phyloP scores from a whole-genome alignment of 371 early-diverging fungal genomes.

The Smittium mucronatum region DNA sequence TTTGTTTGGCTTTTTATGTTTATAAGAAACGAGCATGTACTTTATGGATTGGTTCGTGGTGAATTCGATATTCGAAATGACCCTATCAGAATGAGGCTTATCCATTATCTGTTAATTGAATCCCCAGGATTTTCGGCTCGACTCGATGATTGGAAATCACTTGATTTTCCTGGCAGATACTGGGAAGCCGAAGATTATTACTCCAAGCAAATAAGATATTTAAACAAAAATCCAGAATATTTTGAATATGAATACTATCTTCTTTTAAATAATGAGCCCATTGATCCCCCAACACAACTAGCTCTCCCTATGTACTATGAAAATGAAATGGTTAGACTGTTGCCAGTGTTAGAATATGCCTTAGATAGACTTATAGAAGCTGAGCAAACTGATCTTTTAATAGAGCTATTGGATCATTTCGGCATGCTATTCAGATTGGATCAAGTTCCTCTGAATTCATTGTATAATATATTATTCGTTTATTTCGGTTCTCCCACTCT shows the following conservation, averaged over 20 bases:
- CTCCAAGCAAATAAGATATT: slow-evolving; percentile 47
- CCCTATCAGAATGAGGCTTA: slow-evolving; percentile 36
- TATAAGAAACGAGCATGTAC: slow-evolving; percentile 53
- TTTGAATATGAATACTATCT: slow-evolving; percentile 58
- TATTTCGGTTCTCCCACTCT: slow-evolving; percentile 50
- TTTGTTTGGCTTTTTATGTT: slow-evolving; percentile 60
- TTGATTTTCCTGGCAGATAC: slow-evolving; percentile 48
- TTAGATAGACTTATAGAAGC: slow-evolving; percentile 57
- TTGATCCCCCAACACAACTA: slow-evolving; percentile 45
- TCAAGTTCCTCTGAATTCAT: slow-evolving; percentile 50
- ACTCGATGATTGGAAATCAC: slow-evolving; percentile 48
- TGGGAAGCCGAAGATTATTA: slow-evolving; percentile 61
- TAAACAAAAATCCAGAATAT: slow-evolving; percentile 55
- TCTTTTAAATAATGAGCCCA: slow-evolving; percentile 27
- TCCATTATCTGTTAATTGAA: slow-evolving; percentile 43
- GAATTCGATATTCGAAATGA: slow-evolving; percentile 38
- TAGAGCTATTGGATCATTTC: slow-evolving; percentile 47
- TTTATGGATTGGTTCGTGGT: slow-evolving; percentile 54
- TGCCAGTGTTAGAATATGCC: slow-evolving; percentile 49
- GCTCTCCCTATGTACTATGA: slow-evolving; percentile 57
- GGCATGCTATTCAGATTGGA: slow-evolving; percentile 54
- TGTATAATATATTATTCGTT: slow-evolving; percentile 49
- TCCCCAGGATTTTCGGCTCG: slow-evolving; percentile 45
- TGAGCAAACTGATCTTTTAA: slow-evolving; percentile 42
- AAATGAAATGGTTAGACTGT: slow-evolving; percentile 50